Evolutionary conservation across 2,329 filamentous ascomycete genomes (phyloP).

Genomic region (Taxawa tesnikishii): DNA sequence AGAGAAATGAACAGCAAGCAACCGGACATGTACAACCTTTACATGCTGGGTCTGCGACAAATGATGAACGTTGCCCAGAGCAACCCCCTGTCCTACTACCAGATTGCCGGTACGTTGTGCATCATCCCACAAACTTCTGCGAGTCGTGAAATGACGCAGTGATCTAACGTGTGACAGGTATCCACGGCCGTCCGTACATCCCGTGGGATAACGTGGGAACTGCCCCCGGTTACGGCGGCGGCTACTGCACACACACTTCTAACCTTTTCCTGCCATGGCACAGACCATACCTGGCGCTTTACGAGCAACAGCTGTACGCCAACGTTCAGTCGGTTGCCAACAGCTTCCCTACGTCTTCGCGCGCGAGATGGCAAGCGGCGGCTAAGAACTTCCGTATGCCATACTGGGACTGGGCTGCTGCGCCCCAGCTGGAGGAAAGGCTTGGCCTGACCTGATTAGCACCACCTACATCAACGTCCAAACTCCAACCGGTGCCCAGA

Average conservation of each 20-base stretch:
- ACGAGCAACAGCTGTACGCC: conserved; percentile 36
- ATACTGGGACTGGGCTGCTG: conserved; percentile 37
- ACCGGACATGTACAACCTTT: conserved; percentile 61
- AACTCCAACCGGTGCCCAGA: conserved; percentile 18
- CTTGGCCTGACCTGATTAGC: conserved; percentile 26
- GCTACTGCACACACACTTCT: conserved; percentile 68
- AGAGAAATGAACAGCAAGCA: conserved; percentile 49
- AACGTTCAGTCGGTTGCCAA: conserved; percentile 28
- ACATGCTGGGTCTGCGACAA: conserved; percentile 60
- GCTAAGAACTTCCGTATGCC: conserved; percentile 30
- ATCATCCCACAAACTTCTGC: too few relatives aligned
- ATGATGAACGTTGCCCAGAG: conserved; percentile 57
- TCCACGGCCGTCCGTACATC: conserved; percentile 62
- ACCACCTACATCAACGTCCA: conserved; percentile 24
- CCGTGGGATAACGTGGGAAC: conserved; percentile 42
- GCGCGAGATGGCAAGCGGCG: too few relatives aligned
- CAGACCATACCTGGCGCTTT: conserved; percentile 60
- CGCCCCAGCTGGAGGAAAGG: conserved; percentile 20
- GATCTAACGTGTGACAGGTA: conserved; percentile 38
- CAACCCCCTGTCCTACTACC: conserved; percentile 60
- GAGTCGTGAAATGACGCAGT: background rate
- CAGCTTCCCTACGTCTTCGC: too few relatives aligned
- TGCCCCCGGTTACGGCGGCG: conserved; percentile 41
- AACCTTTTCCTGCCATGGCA: conserved; percentile 75
- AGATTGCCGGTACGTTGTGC: conserved; percentile 60